phyloP scores from a whole-genome alignment of 78 protist species.

The Chrysochromulina parva region DNA sequence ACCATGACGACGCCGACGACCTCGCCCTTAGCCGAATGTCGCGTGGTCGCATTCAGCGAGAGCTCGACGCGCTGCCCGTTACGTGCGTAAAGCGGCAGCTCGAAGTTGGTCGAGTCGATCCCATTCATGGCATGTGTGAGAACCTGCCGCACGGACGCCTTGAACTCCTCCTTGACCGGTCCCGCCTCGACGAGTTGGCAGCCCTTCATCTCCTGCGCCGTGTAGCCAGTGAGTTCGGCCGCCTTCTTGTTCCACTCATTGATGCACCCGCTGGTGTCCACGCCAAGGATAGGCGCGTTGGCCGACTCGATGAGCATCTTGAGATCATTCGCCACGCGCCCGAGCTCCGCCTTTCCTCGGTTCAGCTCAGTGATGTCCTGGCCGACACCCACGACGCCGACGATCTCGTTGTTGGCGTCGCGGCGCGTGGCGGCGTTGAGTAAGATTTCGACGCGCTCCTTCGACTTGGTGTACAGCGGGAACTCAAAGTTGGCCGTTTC shows the following conservation, averaged over 20 bases:
- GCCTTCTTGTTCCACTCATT: slow-evolving; percentile 20
- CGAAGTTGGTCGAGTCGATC: slow-evolving; percentile 5
- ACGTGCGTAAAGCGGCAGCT: slow-evolving; percentile 17
- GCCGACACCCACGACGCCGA: slow-evolving; percentile 24
- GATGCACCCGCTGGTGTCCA: not conserved
- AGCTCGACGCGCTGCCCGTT: slow-evolving; percentile 5
- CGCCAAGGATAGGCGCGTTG: slow-evolving; percentile 28
- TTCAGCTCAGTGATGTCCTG: slow-evolving; percentile 18
- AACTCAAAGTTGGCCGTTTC: slow-evolving; percentile 36
- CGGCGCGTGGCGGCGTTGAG: slow-evolving; percentile 15
- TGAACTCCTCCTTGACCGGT: not conserved
- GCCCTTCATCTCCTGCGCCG: slow-evolving; percentile 9
- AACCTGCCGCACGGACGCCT: not conserved
- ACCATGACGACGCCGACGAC: slow-evolving; percentile 11
- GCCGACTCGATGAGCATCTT: not conserved
- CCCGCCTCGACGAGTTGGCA: not conserved
- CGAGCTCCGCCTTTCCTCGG: not conserved
- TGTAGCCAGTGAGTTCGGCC: not conserved
- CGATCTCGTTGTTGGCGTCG: not conserved
- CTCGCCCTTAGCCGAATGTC: not conserved
- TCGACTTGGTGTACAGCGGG: slow-evolving; percentile 21
- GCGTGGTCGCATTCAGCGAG: slow-evolving; percentile 7
- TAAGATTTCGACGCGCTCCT: not conserved
- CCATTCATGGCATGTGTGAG: not conserved
- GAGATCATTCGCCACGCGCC: slow-evolving; percentile 5